A percentile compares a stretch with the other conserved stretches of the same genome.
Evolutionary conservation across 345 rosid genomes (phyloP).

Genomic region (Triadica sebifera): DNA sequence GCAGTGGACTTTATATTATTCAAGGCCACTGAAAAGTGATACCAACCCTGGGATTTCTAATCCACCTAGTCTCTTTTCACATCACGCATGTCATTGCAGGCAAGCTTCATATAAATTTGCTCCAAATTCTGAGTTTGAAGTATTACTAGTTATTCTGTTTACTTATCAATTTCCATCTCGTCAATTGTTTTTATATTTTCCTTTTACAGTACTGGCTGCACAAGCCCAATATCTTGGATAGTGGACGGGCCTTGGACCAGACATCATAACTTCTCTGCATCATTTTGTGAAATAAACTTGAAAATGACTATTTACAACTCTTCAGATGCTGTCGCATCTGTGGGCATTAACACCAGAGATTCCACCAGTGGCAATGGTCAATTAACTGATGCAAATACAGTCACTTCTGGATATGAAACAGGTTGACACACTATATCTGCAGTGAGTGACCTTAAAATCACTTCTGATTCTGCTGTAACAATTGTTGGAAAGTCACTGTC

Average conservation of each 20-base stretch:
- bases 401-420: slow-evolving; percentile 41
- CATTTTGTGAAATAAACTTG: slow-evolving; percentile 51
- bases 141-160: slow-evolving; percentile 3
- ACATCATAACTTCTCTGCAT: slow-evolving; percentile 59
- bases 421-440: slow-evolving; percentile 63
- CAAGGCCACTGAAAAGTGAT: slow-evolving; percentile 40
- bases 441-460: slow-evolving; percentile 49
- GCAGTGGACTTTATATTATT: slow-evolving; percentile 69
- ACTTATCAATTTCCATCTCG: slow-evolving; percentile 5
- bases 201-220: slow-evolving; percentile 50
- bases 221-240: slow-evolving; percentile 71
- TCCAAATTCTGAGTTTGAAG: too few relatives aligned
- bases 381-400: slow-evolving; percentile 25
- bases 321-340: slow-evolving; percentile 43
- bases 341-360: slow-evolving; percentile 49
- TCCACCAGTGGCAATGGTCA: slow-evolving; percentile 24
- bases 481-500: slow-evolving; percentile 32
- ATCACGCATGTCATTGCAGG: slow-evolving; percentile 87
- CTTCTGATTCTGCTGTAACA: slow-evolving; percentile 39
- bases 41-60: slow-evolving; percentile 37
- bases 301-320: slow-evolving; percentile 70
- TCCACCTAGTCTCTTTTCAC: slow-evolving; percentile 51
- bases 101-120: slow-evolving; percentile 29
- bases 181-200: slow-evolving; percentile 8
- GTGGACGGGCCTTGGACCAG: slow-evolving; percentile 58